Conservation (phyloP, 169 alveolate genomes). For the Besnoitia besnoiti region DNA sequence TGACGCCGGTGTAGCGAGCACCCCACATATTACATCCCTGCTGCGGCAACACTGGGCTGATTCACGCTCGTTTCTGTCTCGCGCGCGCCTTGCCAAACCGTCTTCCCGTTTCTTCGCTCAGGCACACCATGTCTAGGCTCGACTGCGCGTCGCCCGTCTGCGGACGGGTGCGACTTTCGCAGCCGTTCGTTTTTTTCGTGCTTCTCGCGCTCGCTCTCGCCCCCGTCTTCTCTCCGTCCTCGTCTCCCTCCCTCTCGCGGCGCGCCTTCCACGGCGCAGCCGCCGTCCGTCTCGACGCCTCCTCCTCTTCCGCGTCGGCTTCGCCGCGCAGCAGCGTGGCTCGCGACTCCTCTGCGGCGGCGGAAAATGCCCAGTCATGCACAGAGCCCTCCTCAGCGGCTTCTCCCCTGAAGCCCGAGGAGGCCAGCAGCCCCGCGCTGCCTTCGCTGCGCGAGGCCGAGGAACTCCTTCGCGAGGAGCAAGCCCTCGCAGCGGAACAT, state of each 20-base stretch:
- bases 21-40: no score
- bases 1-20: no score
- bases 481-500: not conserved
- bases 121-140: not conserved
- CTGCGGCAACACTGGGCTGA: no score
- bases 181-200: not conserved
- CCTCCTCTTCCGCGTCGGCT: not conserved
- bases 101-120: not conserved
- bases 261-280: not conserved
- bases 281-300: slow-evolving; percentile 4
- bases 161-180: not conserved
- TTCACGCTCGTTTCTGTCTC: not conserved
- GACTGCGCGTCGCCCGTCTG: not conserved
- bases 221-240: not conserved
- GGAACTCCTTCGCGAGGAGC: slow-evolving; percentile 35
- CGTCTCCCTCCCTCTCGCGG: not conserved
- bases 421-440: not conserved
- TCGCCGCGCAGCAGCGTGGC: no score
- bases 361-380: not conserved
- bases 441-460: not conserved
- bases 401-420: slow-evolving; percentile 17
- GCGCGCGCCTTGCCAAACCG: not conserved
- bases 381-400: not conserved
- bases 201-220: not conserved
- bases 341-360: no score